Base-by-base conservation (phyloP, 345 rosid genomes). In the Hevea brasiliensis region DNA sequence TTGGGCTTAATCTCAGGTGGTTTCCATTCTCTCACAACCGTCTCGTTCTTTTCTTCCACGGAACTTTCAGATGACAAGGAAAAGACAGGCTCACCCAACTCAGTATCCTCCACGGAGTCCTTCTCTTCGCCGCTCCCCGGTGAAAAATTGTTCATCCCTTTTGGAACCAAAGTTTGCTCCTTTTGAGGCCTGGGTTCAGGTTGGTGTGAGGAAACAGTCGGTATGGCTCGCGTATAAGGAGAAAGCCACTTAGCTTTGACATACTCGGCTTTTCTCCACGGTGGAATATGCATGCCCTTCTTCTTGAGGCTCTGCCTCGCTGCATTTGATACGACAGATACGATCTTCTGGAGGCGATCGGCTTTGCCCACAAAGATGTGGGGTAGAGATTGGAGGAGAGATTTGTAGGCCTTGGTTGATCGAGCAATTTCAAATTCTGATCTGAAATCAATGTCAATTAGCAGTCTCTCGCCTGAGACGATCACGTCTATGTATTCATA, bases 371-470 rank as follows among this genome's bases (percentile, higher is more conserved):
- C 97, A 79, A 91, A 92, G 37, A 95, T 87, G 76, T 76, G 82
- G 72, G 99, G 99, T 72, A 95, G 83, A 59, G 80, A 76, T 80
- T 88, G 96, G 59, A 95, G 92, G 40, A 92, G 72, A 60, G 93
- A 84, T 71, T 83, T 95, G 84, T 89, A 95, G 0, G 88, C 76
- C 41, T 86, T 83, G 0, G 97, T 95, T 32, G 97, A 86, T 68
- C 98, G 81, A 20, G 92, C 98, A 23, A 92, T 89, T 65, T 94
- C 99, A 81, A 95, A 95, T 85, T 95, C 98, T 21, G 99, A 95
- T 81, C 97, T 80, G 76, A 95, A 95, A 78, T 95, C 99, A 10
- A 91, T 69, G 75, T 95, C 99, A 54, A 95, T 73, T 79, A 95
- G 7, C 68, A 95, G 61, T 54, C 98, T 74, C 83, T 91, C 97